phyloP scores from a whole-genome alignment of 1,284 basidiomycete species.

The Porphyrellus sp. region DNA sequence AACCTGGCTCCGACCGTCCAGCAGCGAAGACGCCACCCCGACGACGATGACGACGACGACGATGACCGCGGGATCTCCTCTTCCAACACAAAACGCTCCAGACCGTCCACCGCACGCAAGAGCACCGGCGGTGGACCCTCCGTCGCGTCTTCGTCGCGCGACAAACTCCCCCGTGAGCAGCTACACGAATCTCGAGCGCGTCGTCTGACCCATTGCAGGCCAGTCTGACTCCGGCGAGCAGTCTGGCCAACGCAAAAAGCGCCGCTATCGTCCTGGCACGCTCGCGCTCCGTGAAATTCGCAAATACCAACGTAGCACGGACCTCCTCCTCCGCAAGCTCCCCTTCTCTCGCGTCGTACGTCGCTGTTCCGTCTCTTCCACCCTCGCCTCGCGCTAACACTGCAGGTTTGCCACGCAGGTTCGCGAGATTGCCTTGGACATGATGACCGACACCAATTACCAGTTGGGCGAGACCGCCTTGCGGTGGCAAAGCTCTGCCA shows the following conservation, averaged over 20 bases:
- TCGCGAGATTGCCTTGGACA: constrained; percentile 85
- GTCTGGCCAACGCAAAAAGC: constrained; percentile 45
- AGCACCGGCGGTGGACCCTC: constrained; percentile 62
- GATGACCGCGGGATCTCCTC: constrained; percentile 38
- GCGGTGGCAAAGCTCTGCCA: constrained; percentile 89
- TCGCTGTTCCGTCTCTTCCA: neutral
- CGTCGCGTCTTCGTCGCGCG: constrained; percentile 28
- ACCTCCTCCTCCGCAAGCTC: constrained; percentile 81
- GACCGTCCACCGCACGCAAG: constrained; percentile 66
- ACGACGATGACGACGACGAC: constrained; percentile 31
- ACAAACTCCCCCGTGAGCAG: constrained; percentile 26
- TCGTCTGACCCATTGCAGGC: constrained; percentile 13
- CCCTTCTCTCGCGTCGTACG: constrained; percentile 90
- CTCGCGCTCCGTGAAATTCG: constrained; percentile 89
- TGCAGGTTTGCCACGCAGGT: constrained; percentile 54
- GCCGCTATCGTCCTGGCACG: constrained; percentile 80
- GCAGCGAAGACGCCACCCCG: constrained; percentile 36
- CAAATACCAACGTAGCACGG: constrained; percentile 91
- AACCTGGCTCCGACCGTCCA: constrained; percentile 53
- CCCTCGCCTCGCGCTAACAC: constrained; percentile 1
- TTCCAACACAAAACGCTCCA: constrained; percentile 47
- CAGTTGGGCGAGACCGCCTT: constrained; percentile 59
- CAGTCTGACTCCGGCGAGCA: constrained; percentile 29
- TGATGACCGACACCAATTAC: constrained; percentile 73
- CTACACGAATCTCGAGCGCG: constrained; percentile 1